Base-by-base conservation (phyloP, 805 yeast species). In the Cyberlindnera lachancei region DNA sequence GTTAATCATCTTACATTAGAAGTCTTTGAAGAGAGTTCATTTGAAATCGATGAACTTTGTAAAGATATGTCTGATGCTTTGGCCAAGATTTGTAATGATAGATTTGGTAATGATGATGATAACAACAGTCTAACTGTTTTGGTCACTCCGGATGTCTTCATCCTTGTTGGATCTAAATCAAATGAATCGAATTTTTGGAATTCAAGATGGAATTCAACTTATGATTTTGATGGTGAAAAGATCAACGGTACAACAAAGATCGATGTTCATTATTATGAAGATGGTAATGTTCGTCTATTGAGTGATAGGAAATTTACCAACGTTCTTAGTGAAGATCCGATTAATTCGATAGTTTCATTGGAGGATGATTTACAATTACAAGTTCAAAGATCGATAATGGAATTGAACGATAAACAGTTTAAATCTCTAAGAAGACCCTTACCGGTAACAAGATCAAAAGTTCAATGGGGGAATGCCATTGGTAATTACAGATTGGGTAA, bases 381-480 rank as follows among this genome's bases (percentile, higher is more conserved):
- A 27, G 59, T 88, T 35, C 71, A 82, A 46, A 66, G 61, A 36
- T 67, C 79, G 38, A 82, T 90, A 48, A 63, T 70, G 19, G 72
- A 73, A 18, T 67, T 90, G 52, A 90, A 90, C 56, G 94, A 86
- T 42, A 68, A 68, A 33, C 72, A 76, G 41, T 90, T 92, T 64
- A 92, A 90, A 60, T 70, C 71, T 38, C 68, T 90, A 46, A 74
- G 98, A 61, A 79, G 98, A 58, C 85, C 85, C 55, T 66, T 90
- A 41, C 98, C 98, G 7, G 79, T 90, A 15, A 90, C 95, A 15
- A 72, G 96, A 53, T 73, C 95, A 13, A 87, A 82, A 55, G 80
- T 90, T 49, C 84, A 85, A 55, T 90, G 98, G 98, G 96, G 95
- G 19, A 83, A 75, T 51, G 85, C 96, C 9, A 84, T 86, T 46